phyloP scores from a whole-genome alignment of 2,329 filamentous ascomycete species.

The Talaromyces amestolkiae region DNA sequence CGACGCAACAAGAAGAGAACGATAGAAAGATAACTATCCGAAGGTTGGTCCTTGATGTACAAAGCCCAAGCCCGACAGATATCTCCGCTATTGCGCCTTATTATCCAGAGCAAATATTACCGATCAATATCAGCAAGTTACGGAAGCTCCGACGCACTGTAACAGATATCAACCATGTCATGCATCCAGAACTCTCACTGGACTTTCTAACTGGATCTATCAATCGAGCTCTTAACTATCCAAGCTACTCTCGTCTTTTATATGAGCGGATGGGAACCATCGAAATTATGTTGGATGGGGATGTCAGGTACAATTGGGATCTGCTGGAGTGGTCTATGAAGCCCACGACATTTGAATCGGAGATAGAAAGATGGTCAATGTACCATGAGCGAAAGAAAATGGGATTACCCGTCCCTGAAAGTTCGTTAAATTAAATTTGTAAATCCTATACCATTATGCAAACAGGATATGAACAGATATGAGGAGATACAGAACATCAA shows the following conservation, averaged over 20 bases:
- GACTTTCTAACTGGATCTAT: not conserved
- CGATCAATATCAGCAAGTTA: not conserved
- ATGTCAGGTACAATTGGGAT: not conserved
- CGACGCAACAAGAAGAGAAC: not conserved
- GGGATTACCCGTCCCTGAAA: not conserved
- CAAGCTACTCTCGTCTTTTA: not conserved
- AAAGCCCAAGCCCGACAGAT: not conserved
- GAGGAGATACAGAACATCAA: too few relatives aligned
- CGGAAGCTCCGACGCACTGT: not conserved
- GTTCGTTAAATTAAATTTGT: not conserved
- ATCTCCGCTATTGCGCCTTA: not conserved
- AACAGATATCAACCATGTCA: not conserved
- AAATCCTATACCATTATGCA: not conserved
- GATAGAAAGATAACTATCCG: not conserved
- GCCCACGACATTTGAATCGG: not conserved
- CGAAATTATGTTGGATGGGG: not conserved
- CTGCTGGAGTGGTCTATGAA: not conserved
- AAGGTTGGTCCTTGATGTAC: not conserved
- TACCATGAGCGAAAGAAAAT: not conserved
- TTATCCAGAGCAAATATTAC: not conserved
- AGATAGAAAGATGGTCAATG: not conserved
- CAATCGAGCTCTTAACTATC: not conserved
- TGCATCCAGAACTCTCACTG: not conserved
- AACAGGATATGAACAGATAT: not conserved
- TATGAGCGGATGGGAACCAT: not conserved